These are phyloP conservation scores for Kuraishia hungarica DNA, from an alignment of 805 yeast genomes.

Conservation along the genomic window DNA sequence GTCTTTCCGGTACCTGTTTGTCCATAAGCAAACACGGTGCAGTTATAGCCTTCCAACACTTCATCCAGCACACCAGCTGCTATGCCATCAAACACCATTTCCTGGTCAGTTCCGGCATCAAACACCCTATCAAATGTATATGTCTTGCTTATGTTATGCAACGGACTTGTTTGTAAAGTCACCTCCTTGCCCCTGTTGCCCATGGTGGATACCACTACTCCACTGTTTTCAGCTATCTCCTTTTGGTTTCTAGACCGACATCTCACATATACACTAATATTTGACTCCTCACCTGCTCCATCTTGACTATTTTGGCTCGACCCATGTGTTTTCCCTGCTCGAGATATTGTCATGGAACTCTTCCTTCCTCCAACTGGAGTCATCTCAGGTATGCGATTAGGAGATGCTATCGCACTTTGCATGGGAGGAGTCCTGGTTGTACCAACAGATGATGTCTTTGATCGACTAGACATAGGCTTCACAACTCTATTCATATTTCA, in stretches of 20 bases:
- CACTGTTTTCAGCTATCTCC: constrained; percentile 48
- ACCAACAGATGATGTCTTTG: not conserved
- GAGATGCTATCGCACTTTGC: not conserved
- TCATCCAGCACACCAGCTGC: constrained; percentile 62
- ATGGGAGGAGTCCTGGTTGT: not conserved
- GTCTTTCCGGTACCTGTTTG: constrained; percentile 93
- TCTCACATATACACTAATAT: constrained; percentile 56
- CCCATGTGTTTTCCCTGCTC: not conserved
- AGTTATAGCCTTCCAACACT: constrained; percentile 67
- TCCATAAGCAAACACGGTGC: constrained; percentile 67
- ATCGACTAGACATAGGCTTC: not conserved
- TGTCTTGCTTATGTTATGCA: constrained; percentile 31
- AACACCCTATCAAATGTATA: constrained; percentile 74
- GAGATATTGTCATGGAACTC: not conserved
- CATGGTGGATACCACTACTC: constrained; percentile 49
- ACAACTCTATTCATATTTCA: not conserved
- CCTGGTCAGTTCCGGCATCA: constrained; percentile 76
- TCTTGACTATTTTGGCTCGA: not conserved
- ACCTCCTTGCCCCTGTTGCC: constrained; percentile 40
- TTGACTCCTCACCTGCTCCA: constrained; percentile 22
- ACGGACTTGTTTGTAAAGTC: constrained; percentile 33
- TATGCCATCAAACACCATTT: constrained; percentile 52
- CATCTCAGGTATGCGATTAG: not conserved
- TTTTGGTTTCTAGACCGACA: constrained; percentile 54
- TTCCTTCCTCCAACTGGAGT: not conserved